These are phyloP conservation scores for Aspergillus carbonarius DNA, from an alignment of 2,329 filamentous ascomycete genomes.

Conservation along the genomic window DNA sequence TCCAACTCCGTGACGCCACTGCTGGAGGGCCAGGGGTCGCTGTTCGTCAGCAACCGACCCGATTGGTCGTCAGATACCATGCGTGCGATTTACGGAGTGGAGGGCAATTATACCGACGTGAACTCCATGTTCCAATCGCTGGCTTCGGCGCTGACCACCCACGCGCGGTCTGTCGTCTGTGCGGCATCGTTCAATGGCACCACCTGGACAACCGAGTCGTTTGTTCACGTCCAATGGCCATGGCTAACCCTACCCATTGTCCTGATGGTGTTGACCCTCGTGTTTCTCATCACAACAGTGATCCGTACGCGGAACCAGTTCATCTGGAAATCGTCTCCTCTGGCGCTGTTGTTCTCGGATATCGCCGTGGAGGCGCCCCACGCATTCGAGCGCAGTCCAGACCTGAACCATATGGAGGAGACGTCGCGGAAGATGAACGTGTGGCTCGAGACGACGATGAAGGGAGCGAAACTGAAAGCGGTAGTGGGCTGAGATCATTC, in stretches of 20 bases:
- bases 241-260: conserved; percentile 23
- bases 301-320: conserved; percentile 25
- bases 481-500: background rate
- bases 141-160: conserved; percentile 17
- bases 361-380: conserved; percentile 17
- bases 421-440: conserved; percentile 24
- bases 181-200: conserved; percentile 12
- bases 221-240: conserved; percentile 23
- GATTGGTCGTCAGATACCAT: conserved; percentile 22
- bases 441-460: conserved; percentile 20
- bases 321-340: conserved; percentile 27
- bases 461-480: conserved; percentile 19
- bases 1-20: conserved; percentile 20
- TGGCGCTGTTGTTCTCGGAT: conserved; percentile 25
- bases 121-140: conserved; percentile 19
- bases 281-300: conserved; percentile 50
- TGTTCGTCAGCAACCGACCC: conserved; percentile 21
- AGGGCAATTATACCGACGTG: conserved; percentile 23
- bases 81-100: conserved; percentile 19
- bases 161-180: conserved; percentile 24
- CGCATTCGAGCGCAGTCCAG: conserved; percentile 14
- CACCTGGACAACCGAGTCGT: conserved; percentile 22
- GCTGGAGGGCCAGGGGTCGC: conserved; percentile 18
- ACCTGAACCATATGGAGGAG: conserved; percentile 23
- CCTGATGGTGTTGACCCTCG: conserved; percentile 45